Base-by-base conservation (phyloP, 2,329 filamentous ascomycete genomes). In the Diaporthe ampelina region DNA sequence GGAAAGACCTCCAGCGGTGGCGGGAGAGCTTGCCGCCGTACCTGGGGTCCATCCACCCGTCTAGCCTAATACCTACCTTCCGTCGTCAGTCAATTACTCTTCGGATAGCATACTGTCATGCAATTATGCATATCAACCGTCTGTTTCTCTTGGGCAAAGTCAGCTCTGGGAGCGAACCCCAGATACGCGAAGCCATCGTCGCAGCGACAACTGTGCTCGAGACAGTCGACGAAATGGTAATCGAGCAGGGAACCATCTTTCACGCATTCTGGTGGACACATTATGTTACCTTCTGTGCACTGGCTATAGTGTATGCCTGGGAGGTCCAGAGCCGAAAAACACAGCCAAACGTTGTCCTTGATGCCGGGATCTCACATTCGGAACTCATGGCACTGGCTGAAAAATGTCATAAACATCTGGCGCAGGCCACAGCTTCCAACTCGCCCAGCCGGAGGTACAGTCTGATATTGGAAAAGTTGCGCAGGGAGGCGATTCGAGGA, bases 81-180 rank as follows among this genome's bases (percentile, higher is more conserved):
- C 82, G 80, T 45, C 84, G 83, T 4, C 89, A 91, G 76, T 86
- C 88, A 2, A 87, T 84, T 0, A 88, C 89, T 0, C 79, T 91
- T 13, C 87, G 86, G 52, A 81, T 91, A 0, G 88, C 88, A 0
- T 86, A 90, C 76, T 86, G 85, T 6, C 89, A 91, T 70, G 88
- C 89, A 3, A 83, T 88, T 11, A 89, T 91, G 78, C 85, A 91
- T 24, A 85, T 88, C 9, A 90, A 88, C 61, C 85, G 90, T 0
- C 86, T 88, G 0, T 89, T 91, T 58, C 83, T 91, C 0, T 82
- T 91, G 4, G 0, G 83, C 45, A 67, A 67, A 11, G 29, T 67
- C 29, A 67, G 63, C n/a, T 37, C 63, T 4, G 63, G 63, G 13
- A 67, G 63, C 24, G 63, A 67, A 4, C 32, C 63, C 10, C 63